A percentile compares a stretch with the other conserved stretches of the same genome.
These are phyloP conservation scores for Wickerhamomyces alni DNA, from an alignment of 805 yeast genomes.

Conservation along the genomic window DNA sequence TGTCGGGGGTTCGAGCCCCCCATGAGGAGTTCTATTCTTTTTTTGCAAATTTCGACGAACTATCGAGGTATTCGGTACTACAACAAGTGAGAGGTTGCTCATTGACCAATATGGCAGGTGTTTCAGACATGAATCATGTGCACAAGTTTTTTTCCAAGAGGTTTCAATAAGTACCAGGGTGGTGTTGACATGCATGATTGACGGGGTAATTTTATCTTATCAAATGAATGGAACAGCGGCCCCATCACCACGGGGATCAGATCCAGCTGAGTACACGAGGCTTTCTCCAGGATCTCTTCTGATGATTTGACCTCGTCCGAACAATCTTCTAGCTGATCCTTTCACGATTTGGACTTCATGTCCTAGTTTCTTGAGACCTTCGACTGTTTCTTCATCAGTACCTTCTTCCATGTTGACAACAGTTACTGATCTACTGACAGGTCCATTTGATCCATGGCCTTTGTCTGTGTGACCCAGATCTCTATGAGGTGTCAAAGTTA, in stretches of 20 bases:
- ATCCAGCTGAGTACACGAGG: constrained; percentile 60
- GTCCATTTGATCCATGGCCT: constrained; percentile 61
- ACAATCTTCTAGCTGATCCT: constrained; percentile 38
- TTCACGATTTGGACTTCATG: constrained; percentile 43
- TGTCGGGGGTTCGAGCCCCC: constrained; percentile 13
- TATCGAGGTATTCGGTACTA: too few relatives aligned
- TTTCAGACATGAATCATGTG: too few relatives aligned
- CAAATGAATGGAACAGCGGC: constrained; percentile 42
- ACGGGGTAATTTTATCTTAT: not conserved
- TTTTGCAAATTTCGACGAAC: not conserved
- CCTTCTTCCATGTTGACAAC: constrained; percentile 63
- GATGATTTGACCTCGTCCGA: constrained; percentile 75
- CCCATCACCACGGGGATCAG: constrained; percentile 84
- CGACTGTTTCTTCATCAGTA: constrained; percentile 39
- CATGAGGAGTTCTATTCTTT: constrained; percentile 8
- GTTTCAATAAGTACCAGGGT: too few relatives aligned
- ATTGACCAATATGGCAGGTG: too few relatives aligned
- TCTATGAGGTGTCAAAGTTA: constrained; percentile 54
- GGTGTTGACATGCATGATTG: too few relatives aligned
- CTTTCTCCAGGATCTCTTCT: constrained; percentile 37
- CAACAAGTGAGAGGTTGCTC: too few relatives aligned
- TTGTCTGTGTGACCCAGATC: constrained; percentile 35
- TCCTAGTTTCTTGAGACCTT: constrained; percentile 44
- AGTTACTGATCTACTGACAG: constrained; percentile 53
- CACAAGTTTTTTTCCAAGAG: too few relatives aligned